Base-by-base conservation (phyloP, 83 land plant genomes). In the Thuja plicata region DNA sequence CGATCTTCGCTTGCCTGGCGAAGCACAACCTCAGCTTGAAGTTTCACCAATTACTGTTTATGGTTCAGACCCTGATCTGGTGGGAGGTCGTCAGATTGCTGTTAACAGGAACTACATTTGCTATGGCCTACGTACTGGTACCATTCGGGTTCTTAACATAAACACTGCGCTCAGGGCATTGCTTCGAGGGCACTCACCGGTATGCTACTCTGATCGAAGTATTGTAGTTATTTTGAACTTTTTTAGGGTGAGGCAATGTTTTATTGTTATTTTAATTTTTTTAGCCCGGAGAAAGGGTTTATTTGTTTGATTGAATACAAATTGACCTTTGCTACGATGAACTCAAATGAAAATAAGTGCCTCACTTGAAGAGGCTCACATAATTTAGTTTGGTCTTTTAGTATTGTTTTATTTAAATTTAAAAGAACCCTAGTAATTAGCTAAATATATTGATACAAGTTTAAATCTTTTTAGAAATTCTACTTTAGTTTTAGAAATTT, bases 1-100 rank as follows among this genome's bases (percentile, higher is more conserved):
- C 2, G 96, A 97, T 88, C 92, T 88, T 12, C 91, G 97, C 43
- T 70, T 92, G 82, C 88, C 93, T 40, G 97, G 97, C 6, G 99
- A 98, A 88, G 92, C 88, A 35, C 97, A 94, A 92, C 98, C 99
- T 19, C 99, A 98, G 92, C 92, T 98, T 15, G 99, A 97, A 90
- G 99, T 95, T 45, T 89, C 96, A 17, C 97, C 99, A 1, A 98
- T 98, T 52, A 98, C 99, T 27, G 97, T 95, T 86, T 98, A 98
- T 83, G 89, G 62, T 13, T 97, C 99, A 17, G 99, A 98, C 90
- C 99, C 99, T 7, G 94, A 89, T 35, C 91, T 96, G 30, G 96
- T 97, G 1, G 73, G 96, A 2, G 99, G 99, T 13, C 88, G 98
- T 5, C 99, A 96, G 85, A 98, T 98, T 94, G 99, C 99, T 11